These are phyloP conservation scores for Moelleriella libera DNA, from an alignment of 2,329 filamentous ascomycete genomes.

Conservation along the genomic window DNA sequence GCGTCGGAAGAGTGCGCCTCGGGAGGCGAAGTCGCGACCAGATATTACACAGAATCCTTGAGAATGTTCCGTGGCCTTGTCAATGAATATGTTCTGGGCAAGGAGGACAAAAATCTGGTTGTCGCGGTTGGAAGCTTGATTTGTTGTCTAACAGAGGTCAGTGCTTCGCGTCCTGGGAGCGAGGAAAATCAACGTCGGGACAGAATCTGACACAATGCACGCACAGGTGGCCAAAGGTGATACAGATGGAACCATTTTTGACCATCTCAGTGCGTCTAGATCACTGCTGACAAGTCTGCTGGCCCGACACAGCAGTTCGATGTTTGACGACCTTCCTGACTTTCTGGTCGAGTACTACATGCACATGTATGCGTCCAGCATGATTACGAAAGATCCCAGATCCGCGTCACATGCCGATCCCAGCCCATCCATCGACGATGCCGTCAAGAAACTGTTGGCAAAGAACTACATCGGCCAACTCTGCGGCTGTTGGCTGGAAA, in stretches of 20 bases:
- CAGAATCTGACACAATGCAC: conserved; percentile 3
- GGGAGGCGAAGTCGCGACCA: conserved; percentile 16
- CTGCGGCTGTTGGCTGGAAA: conserved; percentile 24
- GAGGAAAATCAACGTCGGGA: not conserved
- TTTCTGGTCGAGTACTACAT: conserved; percentile 34
- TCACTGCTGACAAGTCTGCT: conserved; percentile 24
- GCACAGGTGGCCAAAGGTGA: conserved; percentile 24
- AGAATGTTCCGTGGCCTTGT: conserved; percentile 20
- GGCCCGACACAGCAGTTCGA: conserved; percentile 14
- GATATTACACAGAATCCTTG: conserved; percentile 21
- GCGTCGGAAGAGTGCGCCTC: conserved; percentile 13
- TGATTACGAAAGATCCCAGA: conserved; percentile 26
- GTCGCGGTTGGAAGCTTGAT: conserved; percentile 29
- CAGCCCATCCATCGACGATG: conserved; percentile 15
- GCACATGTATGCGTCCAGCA: conserved; percentile 30
- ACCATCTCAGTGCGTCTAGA: conserved; percentile 29
- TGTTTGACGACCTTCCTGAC: conserved; percentile 22
- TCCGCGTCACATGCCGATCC: conserved; percentile 15
- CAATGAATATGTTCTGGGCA: conserved; percentile 17
- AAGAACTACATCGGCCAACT: conserved; percentile 20
- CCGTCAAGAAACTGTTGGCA: conserved; percentile 14
- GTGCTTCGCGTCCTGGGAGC: not conserved
- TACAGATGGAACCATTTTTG: conserved; percentile 28
- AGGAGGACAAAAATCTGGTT: conserved; percentile 20
- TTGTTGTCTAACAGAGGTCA: conserved; percentile 31